phyloP scores from a whole-genome alignment of 1,284 basidiomycete species.

The Moesziomyces sp. region DNA sequence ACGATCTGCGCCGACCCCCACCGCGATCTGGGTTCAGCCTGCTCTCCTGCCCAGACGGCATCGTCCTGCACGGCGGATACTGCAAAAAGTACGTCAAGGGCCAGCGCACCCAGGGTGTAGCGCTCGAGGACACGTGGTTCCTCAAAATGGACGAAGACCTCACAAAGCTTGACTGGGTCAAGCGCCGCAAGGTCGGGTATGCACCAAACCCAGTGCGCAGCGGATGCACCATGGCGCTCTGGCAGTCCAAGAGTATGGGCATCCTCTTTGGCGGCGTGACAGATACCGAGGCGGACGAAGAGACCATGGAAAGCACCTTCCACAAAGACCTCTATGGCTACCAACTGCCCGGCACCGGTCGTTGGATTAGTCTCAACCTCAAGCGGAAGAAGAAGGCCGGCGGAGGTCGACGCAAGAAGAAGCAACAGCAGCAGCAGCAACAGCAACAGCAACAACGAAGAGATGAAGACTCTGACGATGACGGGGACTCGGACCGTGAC shows the following conservation, averaged over 20 bases:
- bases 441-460: slow-evolving; percentile 31
- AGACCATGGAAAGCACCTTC: slow-evolving; percentile 75
- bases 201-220: slow-evolving; percentile 69
- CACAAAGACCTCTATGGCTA: slow-evolving; percentile 73
- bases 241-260: slow-evolving; percentile 76
- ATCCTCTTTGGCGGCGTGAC: slow-evolving; percentile 90
- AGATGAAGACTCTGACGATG: slow-evolving; percentile 37
- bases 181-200: slow-evolving; percentile 81
- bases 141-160: slow-evolving; percentile 72
- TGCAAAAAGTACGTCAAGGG: slow-evolving; percentile 91
- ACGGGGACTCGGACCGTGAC: slow-evolving; percentile 34
- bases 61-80: slow-evolving; percentile 88
- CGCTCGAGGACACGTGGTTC: slow-evolving; percentile 91
- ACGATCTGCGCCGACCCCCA: slow-evolving; percentile 58
- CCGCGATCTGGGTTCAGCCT: slow-evolving; percentile 80
- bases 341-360: slow-evolving; percentile 79
- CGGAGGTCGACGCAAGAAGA: slow-evolving; percentile 71
- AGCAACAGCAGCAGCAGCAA: slow-evolving; percentile 62
- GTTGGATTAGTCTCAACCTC: slow-evolving; percentile 82
- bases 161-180: slow-evolving; percentile 79
- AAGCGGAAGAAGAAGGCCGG: slow-evolving; percentile 72
- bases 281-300: slow-evolving; percentile 87
- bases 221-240: slow-evolving; percentile 86
- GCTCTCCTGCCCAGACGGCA: slow-evolving; percentile 81
- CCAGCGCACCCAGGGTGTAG: slow-evolving; percentile 83